These are phyloP conservation scores for Penicillium oxalicum DNA, from an alignment of 2,329 filamentous ascomycete species.

Conservation along the genomic window DNA sequence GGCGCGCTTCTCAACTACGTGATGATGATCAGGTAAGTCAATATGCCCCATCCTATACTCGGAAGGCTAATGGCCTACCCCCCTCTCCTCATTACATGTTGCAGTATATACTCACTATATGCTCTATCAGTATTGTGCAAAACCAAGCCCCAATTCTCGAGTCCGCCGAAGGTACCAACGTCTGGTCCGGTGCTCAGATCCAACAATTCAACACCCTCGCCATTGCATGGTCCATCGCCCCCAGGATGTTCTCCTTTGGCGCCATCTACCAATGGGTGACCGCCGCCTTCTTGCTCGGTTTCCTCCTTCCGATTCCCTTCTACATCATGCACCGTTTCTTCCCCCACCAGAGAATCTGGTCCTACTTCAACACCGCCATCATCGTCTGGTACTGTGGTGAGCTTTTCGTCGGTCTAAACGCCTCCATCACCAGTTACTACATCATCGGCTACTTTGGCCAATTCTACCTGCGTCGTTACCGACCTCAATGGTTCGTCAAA, in stretches of 20 bases:
- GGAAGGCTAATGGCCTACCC: neutral
- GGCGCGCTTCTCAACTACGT: conserved; percentile 42
- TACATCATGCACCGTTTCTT: neutral
- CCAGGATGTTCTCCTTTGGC: conserved; percentile 40
- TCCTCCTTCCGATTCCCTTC: neutral
- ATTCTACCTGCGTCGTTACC: conserved; percentile 15
- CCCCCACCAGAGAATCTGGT: neutral
- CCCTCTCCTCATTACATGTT: neutral
- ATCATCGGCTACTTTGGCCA: conserved; percentile 18
- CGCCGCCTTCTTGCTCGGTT: neutral
- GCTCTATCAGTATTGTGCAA: conserved; percentile 33
- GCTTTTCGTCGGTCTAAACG: conserved; percentile 41
- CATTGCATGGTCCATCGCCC: conserved; percentile 18
- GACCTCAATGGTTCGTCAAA: conserved; percentile 26
- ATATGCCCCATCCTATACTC: neutral
- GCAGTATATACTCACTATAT: neutral
- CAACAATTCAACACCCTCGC: conserved; percentile 41
- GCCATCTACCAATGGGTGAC: conserved; percentile 31
- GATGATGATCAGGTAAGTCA: conserved; percentile 31
- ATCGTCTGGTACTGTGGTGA: conserved; percentile 41
- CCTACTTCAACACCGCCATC: conserved; percentile 38
- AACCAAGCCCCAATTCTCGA: conserved; percentile 40
- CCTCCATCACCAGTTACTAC: conserved; percentile 26
- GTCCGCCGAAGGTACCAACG: conserved; percentile 40
- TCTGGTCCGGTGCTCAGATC: conserved; percentile 47